Evolutionary conservation across 495 filamentous ascomycete species (phyloP).

Genomic region (Physcia stellaris): DNA sequence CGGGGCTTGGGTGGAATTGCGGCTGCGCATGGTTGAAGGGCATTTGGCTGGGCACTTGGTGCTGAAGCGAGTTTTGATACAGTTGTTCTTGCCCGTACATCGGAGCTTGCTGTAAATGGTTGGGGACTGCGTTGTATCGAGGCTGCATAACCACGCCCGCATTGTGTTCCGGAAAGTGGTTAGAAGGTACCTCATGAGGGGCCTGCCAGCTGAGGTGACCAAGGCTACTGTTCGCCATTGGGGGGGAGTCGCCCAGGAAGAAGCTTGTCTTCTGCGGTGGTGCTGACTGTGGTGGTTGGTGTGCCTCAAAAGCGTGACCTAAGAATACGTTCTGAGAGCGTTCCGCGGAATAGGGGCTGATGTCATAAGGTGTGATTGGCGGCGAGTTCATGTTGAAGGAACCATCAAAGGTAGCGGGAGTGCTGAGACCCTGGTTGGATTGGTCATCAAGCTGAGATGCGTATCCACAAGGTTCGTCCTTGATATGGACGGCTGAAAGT

Average conservation of each 20-base stretch:
- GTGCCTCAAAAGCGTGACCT: slow-evolving; percentile 6
- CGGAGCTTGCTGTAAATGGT: no score
- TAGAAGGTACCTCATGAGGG: neutral
- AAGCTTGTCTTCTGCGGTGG: slow-evolving; percentile 16
- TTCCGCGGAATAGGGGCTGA: neutral
- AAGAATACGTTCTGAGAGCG: slow-evolving; percentile 1
- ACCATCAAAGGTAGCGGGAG: neutral
- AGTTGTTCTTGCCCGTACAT: no score
- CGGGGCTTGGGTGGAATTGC: no score
- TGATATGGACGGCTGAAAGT: slow-evolving; percentile 6
- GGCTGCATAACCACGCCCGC: no score
- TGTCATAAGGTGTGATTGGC: slow-evolving; percentile 5
- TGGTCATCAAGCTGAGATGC: slow-evolving; percentile 1
- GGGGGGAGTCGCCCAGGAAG: slow-evolving; percentile 11
- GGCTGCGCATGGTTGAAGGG: no score
- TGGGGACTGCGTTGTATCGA: no score
- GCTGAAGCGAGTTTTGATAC: no score
- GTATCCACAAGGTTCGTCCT: slow-evolving; percentile 4
- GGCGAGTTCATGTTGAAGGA: slow-evolving; percentile 1
- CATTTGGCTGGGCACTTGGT: no score
- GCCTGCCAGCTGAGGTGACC: slow-evolving; percentile 1
- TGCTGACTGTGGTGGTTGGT: slow-evolving; percentile 15
- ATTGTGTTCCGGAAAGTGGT: neutral
- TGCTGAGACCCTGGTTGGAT: slow-evolving; percentile 3
- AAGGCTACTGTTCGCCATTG: slow-evolving; percentile 1